Evolutionary conservation across 1,284 basidiomycete genomes (phyloP), one percentile per base, ranked within the genome.

Genomic region (Xerocomus minutiporus): DNA sequence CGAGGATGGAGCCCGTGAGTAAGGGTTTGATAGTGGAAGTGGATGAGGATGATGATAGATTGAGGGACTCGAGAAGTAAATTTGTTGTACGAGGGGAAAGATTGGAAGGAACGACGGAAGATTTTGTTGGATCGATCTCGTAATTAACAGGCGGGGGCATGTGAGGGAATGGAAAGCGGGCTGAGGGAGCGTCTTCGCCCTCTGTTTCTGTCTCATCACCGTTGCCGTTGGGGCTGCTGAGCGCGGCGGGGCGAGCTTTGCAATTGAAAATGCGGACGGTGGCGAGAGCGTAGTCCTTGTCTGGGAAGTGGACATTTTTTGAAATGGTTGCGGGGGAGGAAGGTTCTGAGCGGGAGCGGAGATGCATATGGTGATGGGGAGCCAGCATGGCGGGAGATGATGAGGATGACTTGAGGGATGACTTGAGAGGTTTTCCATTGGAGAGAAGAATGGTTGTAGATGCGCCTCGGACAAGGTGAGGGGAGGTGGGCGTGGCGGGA

Each of bases 281-380:
- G 56, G 91, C 90, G 43, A 97, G 79, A 36, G 84, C 80, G 5
- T 76, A 71, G 45, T 79, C 78, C 57, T 77, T 72, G 20, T 79
- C 79, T 0, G 85, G 82, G 62, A 97, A 98, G 69, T 97, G 95
- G 1, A 98, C 94, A 52, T 84, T 88, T 75, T 97, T 97, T 6
- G 81, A 81, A 1, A 20, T 78, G 70, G 1, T 82, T 2, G n/a
- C 50, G 0, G 91, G 91, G 0, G 91, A 88, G 3, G 82, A 73
- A 0, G 91, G 91, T 36, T 82, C 86, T 26, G 81, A 86, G 60
- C 78, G 74, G 31, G 77, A 76, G 58, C 78, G 79, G 15, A 71
- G 57, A 64, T 79, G 79, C 51, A 64, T 56, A 52, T 55, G 57
- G 35, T 60, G 53, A 20, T 36, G 39, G 36, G 57, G 38, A 13